These are phyloP conservation scores for Populus davidiana DNA, from an alignment of 345 rosid genomes.

Conservation along the genomic window DNA sequence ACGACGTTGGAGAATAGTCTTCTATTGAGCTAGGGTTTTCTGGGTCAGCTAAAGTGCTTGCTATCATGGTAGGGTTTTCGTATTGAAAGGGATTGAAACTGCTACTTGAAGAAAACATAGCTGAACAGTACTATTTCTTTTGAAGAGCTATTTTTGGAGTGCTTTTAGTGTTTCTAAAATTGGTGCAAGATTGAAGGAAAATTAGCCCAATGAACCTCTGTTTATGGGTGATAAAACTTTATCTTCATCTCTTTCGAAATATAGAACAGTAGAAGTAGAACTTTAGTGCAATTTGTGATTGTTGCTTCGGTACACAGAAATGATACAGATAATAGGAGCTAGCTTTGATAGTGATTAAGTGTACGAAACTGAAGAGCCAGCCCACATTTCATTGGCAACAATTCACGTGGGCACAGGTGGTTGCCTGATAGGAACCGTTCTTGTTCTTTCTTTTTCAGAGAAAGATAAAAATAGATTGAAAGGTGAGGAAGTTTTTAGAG, in stretches of 20 bases:
- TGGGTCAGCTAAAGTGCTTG: neutral
- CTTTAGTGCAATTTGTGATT: neutral
- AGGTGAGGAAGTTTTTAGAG: neutral
- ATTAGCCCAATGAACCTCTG: neutral
- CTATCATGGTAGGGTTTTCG: conserved; percentile 11
- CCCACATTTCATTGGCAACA: conserved; percentile 15
- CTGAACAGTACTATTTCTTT: neutral
- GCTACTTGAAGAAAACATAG: conserved; percentile 22
- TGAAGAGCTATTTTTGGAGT: neutral
- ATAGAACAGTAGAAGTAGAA: neutral
- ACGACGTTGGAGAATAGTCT: conserved; percentile 21
- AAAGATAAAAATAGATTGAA: conserved; percentile 7
- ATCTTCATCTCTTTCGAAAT: neutral
- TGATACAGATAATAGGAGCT: neutral
- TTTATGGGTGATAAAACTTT: conserved; percentile 1
- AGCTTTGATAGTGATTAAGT: conserved; percentile 19
- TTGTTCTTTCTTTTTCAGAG: neutral
- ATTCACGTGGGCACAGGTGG: conserved; percentile 48
- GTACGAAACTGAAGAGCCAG: conserved; percentile 5
- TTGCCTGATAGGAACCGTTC: conserved; percentile 36
- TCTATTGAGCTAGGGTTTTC: conserved; percentile 20
- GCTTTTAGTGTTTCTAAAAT: neutral
- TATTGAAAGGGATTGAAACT: conserved; percentile 16
- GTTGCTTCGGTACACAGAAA: neutral
- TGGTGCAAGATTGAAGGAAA: neutral